These are phyloP conservation scores for Hypoxylon sp. DNA, from an alignment of 2,329 filamentous ascomycete genomes.

Conservation along the genomic window DNA sequence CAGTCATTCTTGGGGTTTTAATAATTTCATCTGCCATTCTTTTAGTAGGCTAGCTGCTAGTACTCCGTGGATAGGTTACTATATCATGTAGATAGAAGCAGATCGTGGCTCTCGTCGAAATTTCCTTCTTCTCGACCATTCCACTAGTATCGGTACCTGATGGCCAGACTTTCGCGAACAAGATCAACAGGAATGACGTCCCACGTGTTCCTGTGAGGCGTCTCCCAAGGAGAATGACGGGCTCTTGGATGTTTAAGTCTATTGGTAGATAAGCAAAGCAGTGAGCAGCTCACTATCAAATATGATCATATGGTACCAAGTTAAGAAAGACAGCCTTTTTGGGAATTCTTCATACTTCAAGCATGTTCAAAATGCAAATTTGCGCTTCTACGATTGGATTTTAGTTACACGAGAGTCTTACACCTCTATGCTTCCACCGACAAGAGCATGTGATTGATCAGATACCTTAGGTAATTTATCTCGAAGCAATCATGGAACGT, in stretches of 20 bases:
- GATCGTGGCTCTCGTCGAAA: conserved; percentile 7
- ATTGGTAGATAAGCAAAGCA: no score
- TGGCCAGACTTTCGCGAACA: conserved; percentile 34
- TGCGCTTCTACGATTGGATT: no score
- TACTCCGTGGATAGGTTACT: conserved; percentile 1
- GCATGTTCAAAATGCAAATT: no score
- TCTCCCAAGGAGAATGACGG: conserved; percentile 11
- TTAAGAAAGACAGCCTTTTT: no score
- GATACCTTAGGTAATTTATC: no score
- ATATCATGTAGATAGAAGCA: conserved; percentile 20
- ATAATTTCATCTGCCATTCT: background rate
- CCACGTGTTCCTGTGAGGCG: background rate
- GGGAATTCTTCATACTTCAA: no score
- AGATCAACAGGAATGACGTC: conserved; percentile 10
- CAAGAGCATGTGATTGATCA: no score
- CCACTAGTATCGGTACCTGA: conserved; percentile 25
- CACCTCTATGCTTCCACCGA: no score
- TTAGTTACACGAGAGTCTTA: no score
- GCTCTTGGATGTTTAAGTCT: conserved; percentile 8
- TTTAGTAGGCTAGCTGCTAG: background rate
- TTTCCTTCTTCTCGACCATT: conserved; percentile 24
- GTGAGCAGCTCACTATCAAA: no score
- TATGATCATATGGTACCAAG: no score
- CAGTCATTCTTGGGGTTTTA: background rate
- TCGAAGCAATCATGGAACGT: no score